Evolutionary conservation across 306 rosid species (phyloP).

Genomic region (Fragaria nilgerrensis): DNA sequence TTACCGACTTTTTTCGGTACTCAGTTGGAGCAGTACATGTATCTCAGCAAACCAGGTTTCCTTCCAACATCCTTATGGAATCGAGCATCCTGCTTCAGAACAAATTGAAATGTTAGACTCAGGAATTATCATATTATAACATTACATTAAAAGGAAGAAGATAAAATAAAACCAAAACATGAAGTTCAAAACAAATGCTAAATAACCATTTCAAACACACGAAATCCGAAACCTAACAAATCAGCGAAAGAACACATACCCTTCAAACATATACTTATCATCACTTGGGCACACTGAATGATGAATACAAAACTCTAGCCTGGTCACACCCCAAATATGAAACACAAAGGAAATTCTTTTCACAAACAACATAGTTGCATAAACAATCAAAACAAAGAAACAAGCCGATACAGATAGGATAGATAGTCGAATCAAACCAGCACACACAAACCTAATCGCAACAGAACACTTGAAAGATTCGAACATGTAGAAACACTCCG

Average conservation of each 20-base stretch:
- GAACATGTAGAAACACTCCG: neutral
- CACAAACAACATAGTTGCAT: neutral
- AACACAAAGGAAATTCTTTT: neutral
- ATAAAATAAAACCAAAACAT: neutral
- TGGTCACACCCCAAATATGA: neutral
- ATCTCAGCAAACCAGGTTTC: conserved; percentile 33
- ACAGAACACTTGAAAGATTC: neutral
- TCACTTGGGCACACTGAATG: neutral
- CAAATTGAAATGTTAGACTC: conserved; percentile 29
- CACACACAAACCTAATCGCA: neutral
- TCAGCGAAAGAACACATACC: neutral
- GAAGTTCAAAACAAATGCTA: neutral
- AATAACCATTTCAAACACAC: neutral
- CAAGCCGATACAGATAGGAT: neutral
- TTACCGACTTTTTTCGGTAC: no score
- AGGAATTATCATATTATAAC: conserved; percentile 8
- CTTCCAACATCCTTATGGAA: conserved; percentile 32
- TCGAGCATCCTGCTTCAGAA: conserved; percentile 58
- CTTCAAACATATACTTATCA: neutral
- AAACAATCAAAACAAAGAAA: neutral
- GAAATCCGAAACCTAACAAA: neutral
- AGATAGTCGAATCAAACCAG: neutral
- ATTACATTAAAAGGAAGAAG: neutral
- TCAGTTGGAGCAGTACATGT: conserved; percentile 42
- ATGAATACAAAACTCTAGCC: neutral